Evolutionary conservation across 805 yeast species (phyloP).

Genomic region (Candida hispaniensis): DNA sequence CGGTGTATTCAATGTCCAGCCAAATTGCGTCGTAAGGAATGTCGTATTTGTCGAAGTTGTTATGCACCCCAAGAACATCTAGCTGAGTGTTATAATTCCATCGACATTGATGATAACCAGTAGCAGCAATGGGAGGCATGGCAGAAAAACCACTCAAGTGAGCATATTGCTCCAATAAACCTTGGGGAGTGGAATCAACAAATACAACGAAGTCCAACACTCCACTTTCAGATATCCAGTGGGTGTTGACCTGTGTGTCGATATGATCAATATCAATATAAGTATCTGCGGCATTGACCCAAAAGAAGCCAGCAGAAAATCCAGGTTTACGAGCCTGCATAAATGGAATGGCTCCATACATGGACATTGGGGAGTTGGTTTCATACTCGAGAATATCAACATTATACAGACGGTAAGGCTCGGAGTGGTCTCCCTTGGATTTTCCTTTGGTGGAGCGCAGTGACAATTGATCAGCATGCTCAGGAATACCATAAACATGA

Average conservation of each 20-base stretch:
- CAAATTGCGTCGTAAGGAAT: slow-evolving; percentile 89
- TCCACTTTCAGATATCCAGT: slow-evolving; percentile 94
- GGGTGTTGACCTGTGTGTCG: slow-evolving; percentile 39
- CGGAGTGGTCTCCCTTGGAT: slow-evolving; percentile 29
- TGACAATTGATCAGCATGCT: slow-evolving; percentile 76
- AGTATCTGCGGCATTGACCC: slow-evolving; percentile 92
- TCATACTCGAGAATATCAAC: slow-evolving; percentile 96
- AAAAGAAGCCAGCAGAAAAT: slow-evolving; percentile 64
- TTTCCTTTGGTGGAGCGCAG: slow-evolving; percentile 52
- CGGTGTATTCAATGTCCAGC: slow-evolving; percentile 91
- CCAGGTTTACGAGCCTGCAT: slow-evolving; percentile 56
- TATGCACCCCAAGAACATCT: slow-evolving; percentile 67
- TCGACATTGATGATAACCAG: slow-evolving; percentile 93
- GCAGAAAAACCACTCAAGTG: slow-evolving; percentile 58
- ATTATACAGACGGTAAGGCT: slow-evolving; percentile 81
- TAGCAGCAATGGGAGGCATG: slow-evolving; percentile 65
- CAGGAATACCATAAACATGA: slow-evolving; percentile 89
- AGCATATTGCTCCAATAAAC: slow-evolving; percentile 52
- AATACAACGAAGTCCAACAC: slow-evolving; percentile 62
- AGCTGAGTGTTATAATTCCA: slow-evolving; percentile 91
- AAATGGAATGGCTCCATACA: slow-evolving; percentile 93
- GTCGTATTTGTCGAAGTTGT: slow-evolving; percentile 55
- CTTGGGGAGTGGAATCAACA: slow-evolving; percentile 47
- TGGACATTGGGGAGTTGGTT: slow-evolving; percentile 67
- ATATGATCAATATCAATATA: slow-evolving; percentile 55